Percentiles rank a stretch among this genome's conserved stretches.
These are phyloP conservation scores for Trichodelitschia bisporula DNA, from an alignment of 495 filamentous ascomycete genomes.

Conservation along the genomic window DNA sequence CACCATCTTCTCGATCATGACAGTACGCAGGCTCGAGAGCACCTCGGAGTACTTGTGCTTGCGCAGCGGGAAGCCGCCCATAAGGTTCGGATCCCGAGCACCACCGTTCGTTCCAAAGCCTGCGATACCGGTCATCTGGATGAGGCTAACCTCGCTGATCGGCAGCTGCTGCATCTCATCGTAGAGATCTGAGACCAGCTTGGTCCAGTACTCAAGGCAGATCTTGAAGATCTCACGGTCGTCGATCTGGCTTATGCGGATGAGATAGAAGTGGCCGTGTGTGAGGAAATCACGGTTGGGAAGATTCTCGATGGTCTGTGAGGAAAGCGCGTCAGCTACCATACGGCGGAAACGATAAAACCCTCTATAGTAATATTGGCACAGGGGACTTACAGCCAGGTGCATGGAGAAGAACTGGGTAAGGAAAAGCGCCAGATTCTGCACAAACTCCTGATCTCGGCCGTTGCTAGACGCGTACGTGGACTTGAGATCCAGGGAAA, in stretches of 20 bases:
- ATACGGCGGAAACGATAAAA: background rate
- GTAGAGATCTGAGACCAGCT: conserved; percentile 91
- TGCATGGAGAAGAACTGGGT: conserved; percentile 90
- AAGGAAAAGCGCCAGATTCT: conserved; percentile 85
- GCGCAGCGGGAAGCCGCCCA: conserved; percentile 70
- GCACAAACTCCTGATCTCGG: conserved; percentile 89
- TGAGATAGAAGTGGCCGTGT: conserved; percentile 93
- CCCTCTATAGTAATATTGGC: too few species aligned
- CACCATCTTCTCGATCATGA: conserved; percentile 99
- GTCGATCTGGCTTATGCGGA: conserved; percentile 93
- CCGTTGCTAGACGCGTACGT: conserved; percentile 80
- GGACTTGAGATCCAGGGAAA: conserved; percentile 66
- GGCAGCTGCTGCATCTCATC: conserved; percentile 95
- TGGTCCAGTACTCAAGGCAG: conserved; percentile 96
- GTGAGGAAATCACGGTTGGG: conserved; percentile 84
- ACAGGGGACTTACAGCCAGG: conserved; percentile 46
- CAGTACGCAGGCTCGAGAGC: conserved; percentile 72
- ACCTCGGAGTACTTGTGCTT: conserved; percentile 96
- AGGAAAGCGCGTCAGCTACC: conserved; percentile 8
- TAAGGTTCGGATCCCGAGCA: conserved; percentile 56
- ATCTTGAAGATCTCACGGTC: conserved; percentile 99
- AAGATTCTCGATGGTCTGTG: conserved; percentile 85
- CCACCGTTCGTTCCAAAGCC: conserved; percentile 51
- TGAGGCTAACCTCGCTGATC: conserved; percentile 69
- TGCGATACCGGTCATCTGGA: conserved; percentile 31